Percentiles rank a stretch among this genome's conserved stretches.
Conservation (phyloP, 2,329 filamentous ascomycete genomes). For the Verticillium dahliae region DNA sequence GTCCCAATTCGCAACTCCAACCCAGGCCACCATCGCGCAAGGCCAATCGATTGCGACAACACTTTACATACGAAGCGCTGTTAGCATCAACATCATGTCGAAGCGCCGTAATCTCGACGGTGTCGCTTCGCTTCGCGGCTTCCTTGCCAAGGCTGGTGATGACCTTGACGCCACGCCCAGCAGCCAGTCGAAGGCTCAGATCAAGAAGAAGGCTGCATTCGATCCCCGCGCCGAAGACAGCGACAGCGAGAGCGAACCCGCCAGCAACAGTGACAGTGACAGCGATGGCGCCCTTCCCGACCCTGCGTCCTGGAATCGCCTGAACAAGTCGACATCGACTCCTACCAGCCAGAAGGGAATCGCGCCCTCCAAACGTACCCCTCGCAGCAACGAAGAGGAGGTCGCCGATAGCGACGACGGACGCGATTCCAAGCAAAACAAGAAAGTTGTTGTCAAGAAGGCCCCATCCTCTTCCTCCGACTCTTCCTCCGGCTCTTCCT, state of each 20-base stretch:
- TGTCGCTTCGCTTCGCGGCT: slow-evolving; percentile 7
- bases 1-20: background rate
- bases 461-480: background rate
- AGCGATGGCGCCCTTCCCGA: background rate
- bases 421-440: slow-evolving; percentile 17
- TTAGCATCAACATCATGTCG: background rate
- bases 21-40: background rate
- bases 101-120: slow-evolving; percentile 9
- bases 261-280: slow-evolving; percentile 21
- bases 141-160: slow-evolving; percentile 5
- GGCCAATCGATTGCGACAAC: background rate
- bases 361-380: slow-evolving; percentile 8
- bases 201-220: slow-evolving; percentile 9
- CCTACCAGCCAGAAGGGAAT: background rate
- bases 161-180: slow-evolving; percentile 1
- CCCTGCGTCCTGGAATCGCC: background rate
- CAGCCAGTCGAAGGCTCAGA: slow-evolving; percentile 12
- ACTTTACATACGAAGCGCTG: background rate
- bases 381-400: slow-evolving; percentile 26
- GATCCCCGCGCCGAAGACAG: slow-evolving; percentile 11
- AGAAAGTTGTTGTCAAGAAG: slow-evolving; percentile 13
- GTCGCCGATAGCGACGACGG: slow-evolving; percentile 37
- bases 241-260: slow-evolving; percentile 12
- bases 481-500: background rate
- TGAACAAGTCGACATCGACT: slow-evolving; percentile 4